These are phyloP conservation scores for Lineolata rhizophorae DNA, from an alignment of 495 filamentous ascomycete genomes.

Conservation along the genomic window DNA sequence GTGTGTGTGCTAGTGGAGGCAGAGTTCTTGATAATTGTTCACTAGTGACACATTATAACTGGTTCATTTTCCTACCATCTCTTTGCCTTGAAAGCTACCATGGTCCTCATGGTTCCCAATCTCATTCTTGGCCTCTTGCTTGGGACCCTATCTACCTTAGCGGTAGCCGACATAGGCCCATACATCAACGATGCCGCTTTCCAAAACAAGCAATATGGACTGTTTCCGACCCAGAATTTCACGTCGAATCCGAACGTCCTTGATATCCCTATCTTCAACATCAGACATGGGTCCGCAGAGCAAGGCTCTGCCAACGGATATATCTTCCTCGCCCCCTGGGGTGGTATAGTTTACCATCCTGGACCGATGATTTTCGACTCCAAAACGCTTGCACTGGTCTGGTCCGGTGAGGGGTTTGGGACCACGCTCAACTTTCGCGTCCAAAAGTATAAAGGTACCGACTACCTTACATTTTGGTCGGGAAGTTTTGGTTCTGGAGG, in stretches of 20 bases:
- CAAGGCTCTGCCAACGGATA: background rate
- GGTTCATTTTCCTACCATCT: too few relatives aligned
- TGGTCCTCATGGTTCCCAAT: too few relatives aligned
- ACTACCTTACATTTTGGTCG: background rate
- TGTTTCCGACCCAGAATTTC: background rate
- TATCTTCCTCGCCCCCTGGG: background rate
- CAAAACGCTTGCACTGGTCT: background rate
- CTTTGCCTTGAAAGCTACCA: too few relatives aligned
- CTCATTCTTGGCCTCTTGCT: too few relatives aligned
- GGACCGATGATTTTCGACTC: background rate
- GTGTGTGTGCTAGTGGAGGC: too few relatives aligned
- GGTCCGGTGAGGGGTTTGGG: background rate
- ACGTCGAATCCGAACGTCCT: background rate
- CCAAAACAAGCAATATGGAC: background rate
- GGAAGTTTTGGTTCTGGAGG: background rate
- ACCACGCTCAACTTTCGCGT: background rate
- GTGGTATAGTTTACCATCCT: background rate
- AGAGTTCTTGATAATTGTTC: too few relatives aligned
- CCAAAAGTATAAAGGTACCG: background rate
- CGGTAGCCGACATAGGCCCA: too few relatives aligned
- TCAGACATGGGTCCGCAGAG: too few relatives aligned
- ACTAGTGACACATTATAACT: too few relatives aligned
- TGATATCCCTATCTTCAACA: background rate
- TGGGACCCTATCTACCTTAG: too few relatives aligned
- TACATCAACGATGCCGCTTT: background rate